These are phyloP conservation scores for Euphrasia arctica DNA, from an alignment of 305 asterid genomes.

Conservation along the genomic window DNA sequence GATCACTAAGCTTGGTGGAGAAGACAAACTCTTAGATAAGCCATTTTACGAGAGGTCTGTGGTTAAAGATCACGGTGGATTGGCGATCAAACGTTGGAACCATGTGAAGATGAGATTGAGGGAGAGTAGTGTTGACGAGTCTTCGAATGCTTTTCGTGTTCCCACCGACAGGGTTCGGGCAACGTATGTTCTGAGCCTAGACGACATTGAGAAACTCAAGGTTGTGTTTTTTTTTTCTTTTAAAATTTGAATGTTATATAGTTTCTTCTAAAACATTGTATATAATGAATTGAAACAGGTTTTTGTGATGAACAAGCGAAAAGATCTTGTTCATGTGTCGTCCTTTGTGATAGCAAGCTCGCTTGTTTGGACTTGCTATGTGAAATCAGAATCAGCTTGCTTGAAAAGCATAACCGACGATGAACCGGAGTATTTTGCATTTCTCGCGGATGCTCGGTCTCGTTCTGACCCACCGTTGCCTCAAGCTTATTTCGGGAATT, in stretches of 20 bases:
- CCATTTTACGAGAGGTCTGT: neutral
- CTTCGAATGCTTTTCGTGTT: neutral
- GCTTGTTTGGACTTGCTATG: neutral
- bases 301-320: neutral
- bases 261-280: too few relatives aligned
- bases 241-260: neutral
- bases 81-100: conserved; percentile 7
- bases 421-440: conserved; percentile 2
- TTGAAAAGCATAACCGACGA: neutral
- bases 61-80: neutral
- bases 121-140: neutral
- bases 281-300: neutral
- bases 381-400: conserved; percentile 1
- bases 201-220: conserved; percentile 6
- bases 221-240: neutral
- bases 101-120: neutral
- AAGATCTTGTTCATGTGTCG: neutral
- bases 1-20: neutral
- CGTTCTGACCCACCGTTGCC: neutral
- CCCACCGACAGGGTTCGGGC: conserved; percentile 5
- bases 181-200: neutral
- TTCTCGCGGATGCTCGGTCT: conserved; percentile 2
- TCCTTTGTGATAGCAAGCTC: conserved; percentile 4
- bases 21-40: neutral
- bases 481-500: neutral